A percentile compares a stretch with the other conserved stretches of the same genome.
These are phyloP conservation scores for Stenogyne calaminthoides DNA, from an alignment of 305 asterid genomes.

Conservation along the genomic window DNA sequence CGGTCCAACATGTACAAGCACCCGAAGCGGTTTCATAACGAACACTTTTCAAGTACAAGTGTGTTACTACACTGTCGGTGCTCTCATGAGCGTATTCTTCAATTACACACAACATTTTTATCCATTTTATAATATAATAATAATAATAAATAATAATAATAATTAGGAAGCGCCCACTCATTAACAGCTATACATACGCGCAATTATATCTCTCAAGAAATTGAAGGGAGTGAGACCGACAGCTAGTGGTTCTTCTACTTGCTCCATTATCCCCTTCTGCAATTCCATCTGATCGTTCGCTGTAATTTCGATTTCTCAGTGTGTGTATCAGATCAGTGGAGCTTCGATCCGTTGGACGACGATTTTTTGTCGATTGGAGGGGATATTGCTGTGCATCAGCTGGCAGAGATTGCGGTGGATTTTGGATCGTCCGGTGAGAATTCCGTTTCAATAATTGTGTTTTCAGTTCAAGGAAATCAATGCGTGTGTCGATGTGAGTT, in stretches of 20 bases:
- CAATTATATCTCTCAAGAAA: conserved; percentile 1
- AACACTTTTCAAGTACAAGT: conserved; percentile 11
- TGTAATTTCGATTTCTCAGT: neutral
- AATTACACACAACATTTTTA: conserved; percentile 34
- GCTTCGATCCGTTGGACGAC: neutral
- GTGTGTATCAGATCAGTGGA: neutral
- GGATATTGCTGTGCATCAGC: neutral
- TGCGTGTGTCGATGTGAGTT: neutral
- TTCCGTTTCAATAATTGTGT: neutral
- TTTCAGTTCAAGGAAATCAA: neutral
- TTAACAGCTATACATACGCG: conserved; percentile 47
- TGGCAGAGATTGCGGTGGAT: neutral
- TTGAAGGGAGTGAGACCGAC: conserved; percentile 26
- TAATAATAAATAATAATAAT: conserved; percentile 1
- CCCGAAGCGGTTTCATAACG: conserved; percentile 13
- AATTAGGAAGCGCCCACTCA: conserved; percentile 36
- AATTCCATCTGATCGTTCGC: neutral
- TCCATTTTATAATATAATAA: neutral
- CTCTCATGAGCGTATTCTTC: conserved; percentile 61
- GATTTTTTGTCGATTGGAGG: neutral
- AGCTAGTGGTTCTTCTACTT: conserved; percentile 34
- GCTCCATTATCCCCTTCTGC: neutral
- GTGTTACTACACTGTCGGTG: conserved; percentile 34
- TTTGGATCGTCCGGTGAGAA: neutral
- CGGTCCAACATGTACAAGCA: conserved; percentile 30